These are phyloP conservation scores for Saururus chinensis DNA, from an alignment of 164 flowering plant genomes.

Conservation along the genomic window DNA sequence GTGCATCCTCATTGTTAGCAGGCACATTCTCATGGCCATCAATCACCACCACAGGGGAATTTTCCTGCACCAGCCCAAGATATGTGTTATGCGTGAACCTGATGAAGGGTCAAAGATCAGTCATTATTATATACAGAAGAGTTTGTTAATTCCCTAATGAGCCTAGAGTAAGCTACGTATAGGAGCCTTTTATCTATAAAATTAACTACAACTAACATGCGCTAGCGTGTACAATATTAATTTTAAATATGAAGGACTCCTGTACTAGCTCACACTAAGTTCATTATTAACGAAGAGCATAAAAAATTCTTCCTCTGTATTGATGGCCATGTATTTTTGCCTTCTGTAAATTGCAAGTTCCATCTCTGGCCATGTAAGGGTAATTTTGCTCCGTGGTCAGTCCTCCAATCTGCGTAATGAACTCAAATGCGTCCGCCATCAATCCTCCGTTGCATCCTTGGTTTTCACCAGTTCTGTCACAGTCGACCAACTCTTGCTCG, in stretches of 20 bases:
- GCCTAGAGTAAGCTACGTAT: too few species aligned
- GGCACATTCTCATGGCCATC: slow-evolving; percentile 76
- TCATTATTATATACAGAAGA: too few species aligned
- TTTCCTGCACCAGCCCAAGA: slow-evolving; percentile 24
- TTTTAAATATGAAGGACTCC: too few species aligned
- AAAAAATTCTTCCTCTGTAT: too few species aligned
- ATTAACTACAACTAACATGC: too few species aligned
- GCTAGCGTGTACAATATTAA: too few species aligned
- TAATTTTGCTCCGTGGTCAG: slow-evolving; percentile 51
- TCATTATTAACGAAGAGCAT: too few species aligned
- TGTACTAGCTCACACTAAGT: too few species aligned
- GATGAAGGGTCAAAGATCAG: not conserved
- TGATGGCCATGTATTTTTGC: slow-evolving; percentile 11
- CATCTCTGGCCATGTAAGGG: slow-evolving; percentile 59
- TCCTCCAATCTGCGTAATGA: slow-evolving; percentile 54
- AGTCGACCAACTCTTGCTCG: slow-evolving; percentile 80
- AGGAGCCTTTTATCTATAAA: too few species aligned
- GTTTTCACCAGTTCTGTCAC: slow-evolving; percentile 51
- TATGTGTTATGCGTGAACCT: not conserved
- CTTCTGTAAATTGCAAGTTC: slow-evolving; percentile 45
- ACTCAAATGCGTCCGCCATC: slow-evolving; percentile 72
- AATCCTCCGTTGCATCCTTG: slow-evolving; percentile 80
- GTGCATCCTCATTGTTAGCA: slow-evolving; percentile 45
- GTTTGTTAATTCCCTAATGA: too few species aligned
- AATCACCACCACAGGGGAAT: slow-evolving; percentile 41